phyloP scores from a whole-genome alignment of 148 eudicot genomes.

The Hydrangea macrophylla region DNA sequence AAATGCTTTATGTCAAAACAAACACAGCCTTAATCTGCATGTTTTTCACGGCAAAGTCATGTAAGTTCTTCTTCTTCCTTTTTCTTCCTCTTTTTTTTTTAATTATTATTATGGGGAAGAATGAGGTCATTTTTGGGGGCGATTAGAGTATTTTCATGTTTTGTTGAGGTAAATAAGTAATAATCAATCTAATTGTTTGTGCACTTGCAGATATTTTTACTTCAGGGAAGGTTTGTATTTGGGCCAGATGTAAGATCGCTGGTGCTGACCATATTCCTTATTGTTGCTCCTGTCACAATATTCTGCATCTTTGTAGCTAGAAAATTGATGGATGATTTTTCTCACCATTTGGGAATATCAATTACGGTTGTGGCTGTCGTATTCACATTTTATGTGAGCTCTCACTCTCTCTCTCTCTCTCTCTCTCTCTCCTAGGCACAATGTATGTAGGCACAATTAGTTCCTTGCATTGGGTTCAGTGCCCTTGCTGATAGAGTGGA shows the following conservation, averaged over 20 bases:
- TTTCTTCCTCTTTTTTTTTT: neutral
- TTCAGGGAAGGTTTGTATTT: conserved; percentile 80
- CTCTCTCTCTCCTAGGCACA: conserved; percentile 1
- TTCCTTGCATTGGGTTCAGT: neutral
- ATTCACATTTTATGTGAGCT: conserved; percentile 70
- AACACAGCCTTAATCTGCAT: neutral
- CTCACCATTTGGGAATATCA: conserved; percentile 62
- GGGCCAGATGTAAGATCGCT: conserved; percentile 97
- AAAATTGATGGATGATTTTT: conserved; percentile 69
- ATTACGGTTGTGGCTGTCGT: conserved; percentile 67
- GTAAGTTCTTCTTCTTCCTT: neutral
- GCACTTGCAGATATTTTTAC: conserved; percentile 78
- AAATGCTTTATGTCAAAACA: too few species aligned
- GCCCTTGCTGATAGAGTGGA: neutral
- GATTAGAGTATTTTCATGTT: neutral
- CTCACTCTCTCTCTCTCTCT: conserved; percentile 21
- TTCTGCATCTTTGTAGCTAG: conserved; percentile 87
- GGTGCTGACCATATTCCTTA: conserved; percentile 80
- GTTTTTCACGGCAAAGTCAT: neutral
- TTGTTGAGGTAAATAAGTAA: neutral
- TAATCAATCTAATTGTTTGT: conserved; percentile 17
- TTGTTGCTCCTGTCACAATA: conserved; percentile 71
- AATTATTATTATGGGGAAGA: too few species aligned
- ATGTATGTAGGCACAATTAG: neutral
- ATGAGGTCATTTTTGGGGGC: neutral